Evolutionary conservation across 306 rosid genomes (phyloP).

Genomic region (Medicago lupulina): DNA sequence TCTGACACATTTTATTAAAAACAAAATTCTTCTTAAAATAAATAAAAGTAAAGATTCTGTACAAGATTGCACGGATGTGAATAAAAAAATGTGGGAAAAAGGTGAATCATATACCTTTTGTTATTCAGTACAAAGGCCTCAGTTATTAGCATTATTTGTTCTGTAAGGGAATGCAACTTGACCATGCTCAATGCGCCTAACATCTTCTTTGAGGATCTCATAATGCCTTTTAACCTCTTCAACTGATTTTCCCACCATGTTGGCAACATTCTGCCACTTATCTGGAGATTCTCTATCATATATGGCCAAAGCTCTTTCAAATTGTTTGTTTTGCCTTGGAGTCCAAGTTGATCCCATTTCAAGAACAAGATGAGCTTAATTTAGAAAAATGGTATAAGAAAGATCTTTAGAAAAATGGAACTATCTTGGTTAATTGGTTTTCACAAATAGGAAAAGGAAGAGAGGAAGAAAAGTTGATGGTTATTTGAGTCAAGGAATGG

Average conservation of each 20-base stretch:
- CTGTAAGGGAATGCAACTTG: conserved; percentile 72
- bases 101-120: conserved; percentile 32
- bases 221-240: conserved; percentile 83
- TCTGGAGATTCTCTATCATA: conserved; percentile 75
- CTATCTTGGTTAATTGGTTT: conserved; percentile 14
- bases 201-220: conserved; percentile 78
- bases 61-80: not conserved
- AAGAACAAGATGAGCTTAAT: not conserved
- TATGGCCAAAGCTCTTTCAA: conserved; percentile 72
- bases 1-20: not conserved
- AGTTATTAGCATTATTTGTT: conserved; percentile 47
- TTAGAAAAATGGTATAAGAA: conserved; percentile 3
- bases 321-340: conserved; percentile 65
- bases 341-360: conserved; percentile 83
- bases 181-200: conserved; percentile 69
- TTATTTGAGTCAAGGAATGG: conserved; percentile 41
- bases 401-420: conserved; percentile 17
- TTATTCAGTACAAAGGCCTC: conserved; percentile 6
- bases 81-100: not conserved
- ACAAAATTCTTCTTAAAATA: not conserved
- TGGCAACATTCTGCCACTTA: conserved; percentile 85
- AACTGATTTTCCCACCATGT: conserved; percentile 68
- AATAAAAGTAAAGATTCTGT: not conserved
- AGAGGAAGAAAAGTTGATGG: not conserved
- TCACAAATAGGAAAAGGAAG: conserved; percentile 12